phyloP scores from a whole-genome alignment of 2,329 filamentous ascomycete genomes.

The Pseudocercospora vitis region DNA sequence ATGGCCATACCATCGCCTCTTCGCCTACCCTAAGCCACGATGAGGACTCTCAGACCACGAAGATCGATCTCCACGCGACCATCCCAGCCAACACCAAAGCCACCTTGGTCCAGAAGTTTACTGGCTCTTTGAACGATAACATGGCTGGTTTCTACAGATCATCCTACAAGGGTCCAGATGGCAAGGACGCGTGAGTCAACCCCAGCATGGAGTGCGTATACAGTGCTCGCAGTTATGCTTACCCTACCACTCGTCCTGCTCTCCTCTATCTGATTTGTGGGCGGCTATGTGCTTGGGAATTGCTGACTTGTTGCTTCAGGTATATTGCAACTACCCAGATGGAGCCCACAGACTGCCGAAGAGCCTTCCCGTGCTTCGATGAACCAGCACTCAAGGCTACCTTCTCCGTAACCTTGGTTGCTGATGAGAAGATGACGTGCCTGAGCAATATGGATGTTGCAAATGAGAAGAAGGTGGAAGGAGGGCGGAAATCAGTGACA shows the following conservation, averaged over 20 bases:
- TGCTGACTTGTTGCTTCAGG: too few species aligned
- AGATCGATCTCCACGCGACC: conserved; percentile 71
- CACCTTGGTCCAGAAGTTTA: conserved; percentile 74
- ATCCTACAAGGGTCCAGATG: conserved; percentile 81
- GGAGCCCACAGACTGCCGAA: conserved; percentile 90
- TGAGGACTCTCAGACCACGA: conserved; percentile 77
- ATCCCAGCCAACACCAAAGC: conserved; percentile 75
- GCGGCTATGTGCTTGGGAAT: too few species aligned
- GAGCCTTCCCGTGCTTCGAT: conserved; percentile 95
- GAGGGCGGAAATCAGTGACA: conserved; percentile 78
- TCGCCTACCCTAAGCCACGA: conserved; percentile 70
- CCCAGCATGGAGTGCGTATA: too few species aligned
- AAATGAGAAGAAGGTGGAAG: conserved; percentile 69
- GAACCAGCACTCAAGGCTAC: conserved; percentile 91
- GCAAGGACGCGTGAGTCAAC: conserved; percentile 71
- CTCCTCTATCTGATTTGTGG: too few species aligned
- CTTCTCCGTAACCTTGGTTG: conserved; percentile 87
- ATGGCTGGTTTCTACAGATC: conserved; percentile 98
- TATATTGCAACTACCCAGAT: conserved; percentile 91
- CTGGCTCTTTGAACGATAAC: conserved; percentile 81
- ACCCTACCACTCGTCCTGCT: too few species aligned
- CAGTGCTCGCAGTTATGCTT: too few species aligned
- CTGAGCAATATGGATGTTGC: conserved; percentile 96
- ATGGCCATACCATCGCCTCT: conserved; percentile 59
- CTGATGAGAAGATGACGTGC: conserved; percentile 86